phyloP scores from a whole-genome alignment of 2,329 filamentous ascomycete species.

The Colletotrichum coccodes region DNA sequence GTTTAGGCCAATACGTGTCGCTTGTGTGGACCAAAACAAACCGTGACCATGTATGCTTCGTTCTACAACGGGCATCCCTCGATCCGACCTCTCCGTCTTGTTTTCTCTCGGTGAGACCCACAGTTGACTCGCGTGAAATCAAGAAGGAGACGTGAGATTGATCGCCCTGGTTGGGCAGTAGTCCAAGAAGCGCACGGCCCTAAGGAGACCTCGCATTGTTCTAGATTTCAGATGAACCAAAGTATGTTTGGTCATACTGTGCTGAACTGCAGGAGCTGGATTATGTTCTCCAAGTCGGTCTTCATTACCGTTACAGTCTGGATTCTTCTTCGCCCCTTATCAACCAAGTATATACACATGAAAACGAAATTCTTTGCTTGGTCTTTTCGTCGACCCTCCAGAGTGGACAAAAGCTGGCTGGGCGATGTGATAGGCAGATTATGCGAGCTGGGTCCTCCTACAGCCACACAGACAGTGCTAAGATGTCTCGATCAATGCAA shows the following conservation, averaged over 20 bases:
- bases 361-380: background rate
- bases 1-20: background rate
- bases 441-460: background rate
- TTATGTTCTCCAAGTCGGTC: no score
- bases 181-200: constrained; percentile 3
- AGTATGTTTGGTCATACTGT: background rate
- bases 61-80: background rate
- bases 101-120: background rate
- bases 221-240: constrained; percentile 6
- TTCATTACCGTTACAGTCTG: no score
- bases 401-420: background rate
- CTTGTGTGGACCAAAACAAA: background rate
- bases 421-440: background rate
- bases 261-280: background rate
- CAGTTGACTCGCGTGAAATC: background rate
- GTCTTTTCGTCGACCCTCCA: no score
- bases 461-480: constrained; percentile 30
- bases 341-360: no score
- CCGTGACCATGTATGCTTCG: background rate
- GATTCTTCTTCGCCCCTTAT: no score
- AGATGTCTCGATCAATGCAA: constrained; percentile 25
- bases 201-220: background rate
- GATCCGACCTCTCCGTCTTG: background rate
- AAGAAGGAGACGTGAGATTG: background rate
- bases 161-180: background rate